These are phyloP conservation scores for Vicia sativa DNA, from an alignment of 306 rosid species.

Conservation along the genomic window DNA sequence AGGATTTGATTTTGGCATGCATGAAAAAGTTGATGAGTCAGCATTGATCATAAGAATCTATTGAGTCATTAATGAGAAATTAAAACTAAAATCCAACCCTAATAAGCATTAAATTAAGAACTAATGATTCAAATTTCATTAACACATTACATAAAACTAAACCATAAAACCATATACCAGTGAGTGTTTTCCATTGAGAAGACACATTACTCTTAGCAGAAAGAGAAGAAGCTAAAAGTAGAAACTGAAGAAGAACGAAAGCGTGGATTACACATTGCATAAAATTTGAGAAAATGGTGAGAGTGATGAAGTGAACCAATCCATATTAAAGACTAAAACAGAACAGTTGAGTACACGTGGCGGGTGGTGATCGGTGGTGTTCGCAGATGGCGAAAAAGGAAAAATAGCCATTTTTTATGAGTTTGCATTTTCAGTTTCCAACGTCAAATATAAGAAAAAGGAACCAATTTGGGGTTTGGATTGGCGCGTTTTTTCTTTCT, in stretches of 20 bases:
- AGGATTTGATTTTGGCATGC: neutral
- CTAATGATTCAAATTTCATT: neutral
- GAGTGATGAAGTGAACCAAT: constrained; percentile 7
- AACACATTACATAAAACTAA: neutral
- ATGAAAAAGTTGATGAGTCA: neutral
- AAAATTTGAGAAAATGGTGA: neutral
- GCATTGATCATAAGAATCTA: neutral
- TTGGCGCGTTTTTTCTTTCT: no score
- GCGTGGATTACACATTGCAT: constrained; percentile 71
- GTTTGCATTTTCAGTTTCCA: no score
- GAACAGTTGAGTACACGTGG: neutral
- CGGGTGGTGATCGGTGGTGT: neutral
- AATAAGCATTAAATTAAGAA: neutral
- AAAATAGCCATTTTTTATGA: no score
- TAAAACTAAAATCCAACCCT: neutral
- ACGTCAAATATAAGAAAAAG: no score
- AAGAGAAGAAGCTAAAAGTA: constrained; percentile 46
- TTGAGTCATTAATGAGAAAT: neutral
- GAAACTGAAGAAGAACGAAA: constrained; percentile 53
- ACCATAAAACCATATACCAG: constrained; percentile 59
- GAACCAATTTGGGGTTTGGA: no score
- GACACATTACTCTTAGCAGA: constrained; percentile 69
- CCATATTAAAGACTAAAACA: neutral
- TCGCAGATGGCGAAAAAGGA: neutral
- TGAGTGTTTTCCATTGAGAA: constrained; percentile 75